Evolutionary conservation across 2,329 filamentous ascomycete species (phyloP).

Genomic region (Pseudomassariella vexata): DNA sequence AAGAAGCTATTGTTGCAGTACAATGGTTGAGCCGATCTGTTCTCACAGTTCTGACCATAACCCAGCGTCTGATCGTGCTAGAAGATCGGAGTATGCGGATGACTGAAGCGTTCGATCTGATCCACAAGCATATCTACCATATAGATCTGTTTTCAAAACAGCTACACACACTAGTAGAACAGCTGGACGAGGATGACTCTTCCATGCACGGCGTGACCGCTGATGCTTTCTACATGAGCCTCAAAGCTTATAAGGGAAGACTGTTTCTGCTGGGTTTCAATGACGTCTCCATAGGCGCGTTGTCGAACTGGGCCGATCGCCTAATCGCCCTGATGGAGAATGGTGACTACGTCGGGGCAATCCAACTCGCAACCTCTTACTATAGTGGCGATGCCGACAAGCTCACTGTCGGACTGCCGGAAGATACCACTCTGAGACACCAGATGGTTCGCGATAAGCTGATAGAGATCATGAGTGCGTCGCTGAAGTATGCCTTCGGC

Average conservation of each 20-base stretch:
- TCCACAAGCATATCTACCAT: conserved; percentile 90
- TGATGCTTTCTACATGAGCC: conserved; percentile 97
- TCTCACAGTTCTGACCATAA: conserved; percentile 85
- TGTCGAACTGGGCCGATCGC: conserved; percentile 97
- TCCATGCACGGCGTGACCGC: conserved; percentile 94
- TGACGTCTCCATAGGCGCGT: conserved; percentile 80
- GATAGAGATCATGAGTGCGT: conserved; percentile 88
- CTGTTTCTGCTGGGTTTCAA: conserved; percentile 92
- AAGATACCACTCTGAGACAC: conserved; percentile 71
- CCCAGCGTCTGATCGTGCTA: conserved; percentile 84
- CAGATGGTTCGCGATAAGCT: conserved; percentile 82
- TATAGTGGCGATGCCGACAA: conserved; percentile 90
- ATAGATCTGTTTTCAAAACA: conserved; percentile 85
- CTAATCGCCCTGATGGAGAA: conserved; percentile 91
- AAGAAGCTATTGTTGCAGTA: conserved; percentile 91
- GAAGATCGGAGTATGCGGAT: conserved; percentile 86
- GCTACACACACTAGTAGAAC: conserved; percentile 77
- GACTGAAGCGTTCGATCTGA: conserved; percentile 89
- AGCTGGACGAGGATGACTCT: conserved; percentile 77
- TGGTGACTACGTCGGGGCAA: conserved; percentile 91
- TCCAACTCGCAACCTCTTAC: conserved; percentile 84
- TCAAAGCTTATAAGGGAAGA: conserved; percentile 89
- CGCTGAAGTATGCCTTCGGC: conserved; percentile 81
- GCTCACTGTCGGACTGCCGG: conserved; percentile 86
- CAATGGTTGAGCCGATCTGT: conserved; percentile 97